Conservation (phyloP, 2,329 filamentous ascomycete species). For the Scytalidium sp. region DNA sequence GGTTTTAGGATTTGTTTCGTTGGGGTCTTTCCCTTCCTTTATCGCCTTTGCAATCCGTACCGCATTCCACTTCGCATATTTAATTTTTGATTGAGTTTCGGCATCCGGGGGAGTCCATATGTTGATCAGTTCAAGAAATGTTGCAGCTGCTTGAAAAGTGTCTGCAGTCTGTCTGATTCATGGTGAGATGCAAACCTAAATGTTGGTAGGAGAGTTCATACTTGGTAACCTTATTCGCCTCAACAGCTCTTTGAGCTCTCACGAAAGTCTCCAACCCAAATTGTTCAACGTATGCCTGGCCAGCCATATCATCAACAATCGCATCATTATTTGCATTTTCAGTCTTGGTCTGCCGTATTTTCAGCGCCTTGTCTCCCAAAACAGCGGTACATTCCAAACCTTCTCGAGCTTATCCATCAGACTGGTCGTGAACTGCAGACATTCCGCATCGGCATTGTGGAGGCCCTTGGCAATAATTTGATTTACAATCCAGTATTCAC, state of each 20-base stretch:
- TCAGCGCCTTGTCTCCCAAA: conserved; percentile 3
- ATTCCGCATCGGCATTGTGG: conserved; percentile 75
- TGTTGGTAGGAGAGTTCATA: conserved; percentile 47
- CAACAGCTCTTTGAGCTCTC: conserved; percentile 77
- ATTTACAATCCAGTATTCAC: conserved; percentile 89
- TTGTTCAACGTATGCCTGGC: conserved; percentile 89
- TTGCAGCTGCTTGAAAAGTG: conserved; percentile 88
- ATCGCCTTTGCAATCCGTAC: conserved; percentile 86
- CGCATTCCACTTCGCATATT: conserved; percentile 95
- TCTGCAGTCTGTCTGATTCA: conserved; percentile 76
- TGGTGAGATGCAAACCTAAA: conserved; percentile 2
- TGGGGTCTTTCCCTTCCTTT: conserved; percentile 88
- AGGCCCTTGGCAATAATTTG: conserved; percentile 81
- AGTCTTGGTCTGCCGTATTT: conserved; percentile 56
- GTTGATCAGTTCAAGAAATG: conserved; percentile 83
- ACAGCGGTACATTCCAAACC: conserved; percentile 38
- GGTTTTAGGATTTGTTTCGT: conserved; percentile 77
- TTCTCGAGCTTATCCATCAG: conserved; percentile 91
- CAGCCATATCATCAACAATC: conserved; percentile 79
- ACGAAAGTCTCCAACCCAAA: conserved; percentile 88
- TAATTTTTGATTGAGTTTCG: conserved; percentile 82
- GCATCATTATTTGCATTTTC: conserved; percentile 77
- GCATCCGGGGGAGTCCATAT: conserved; percentile 77
- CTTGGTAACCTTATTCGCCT: conserved; percentile 80
- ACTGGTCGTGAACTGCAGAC: conserved; percentile 73